Base-by-base conservation (phyloP, 805 yeast genomes). In the Candida nitratophila region DNA sequence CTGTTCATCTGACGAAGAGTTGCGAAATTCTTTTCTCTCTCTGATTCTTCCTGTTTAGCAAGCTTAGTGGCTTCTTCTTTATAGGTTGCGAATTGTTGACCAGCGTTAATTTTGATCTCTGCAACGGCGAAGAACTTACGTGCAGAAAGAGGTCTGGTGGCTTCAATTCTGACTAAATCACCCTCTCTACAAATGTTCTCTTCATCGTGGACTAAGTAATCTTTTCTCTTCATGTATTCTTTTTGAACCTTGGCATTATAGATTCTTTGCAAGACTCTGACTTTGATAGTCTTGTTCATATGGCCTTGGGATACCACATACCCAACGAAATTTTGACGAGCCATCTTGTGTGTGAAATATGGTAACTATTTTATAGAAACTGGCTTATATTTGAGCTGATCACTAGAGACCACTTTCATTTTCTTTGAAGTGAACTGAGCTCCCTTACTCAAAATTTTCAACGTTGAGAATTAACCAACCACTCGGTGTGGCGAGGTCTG, bases 231-330 rank as follows among this genome's bases (percentile, higher is more conserved):
- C 56, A 85, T 68, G 52, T 86, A 73, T 52, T 86, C 87, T 66
- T 85, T 86, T 61, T 85, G 84, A 50, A 86, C 76, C 47, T 72
- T 68, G 46, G 76, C 76, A 64, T 88, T 84, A 70, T 81, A 87
- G 37, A 77, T 76, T 57, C 81, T 81, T 39, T 81, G 81, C 60
- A 85, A 83, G 29, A 91, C 90, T 48, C 96, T 77, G 47, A 91
- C 97, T 68, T 89, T 90, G 50, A 91, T 89, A 46, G 98, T 91
- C 70, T 91, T 93, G 66, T 77, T 76, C 96, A 90, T 93, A 64
- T 88, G 88, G 37, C 98, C 98, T 60, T 90, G 97, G 41, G 96
- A 88, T 29, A 89, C 81, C 53, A 91, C 98, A 65, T 88, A 81
- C 39, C 99, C 99, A 40, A 88, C 69, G 59, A 90, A 87, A 60